Base-by-base conservation (phyloP, 2,329 filamentous ascomycete species). In the Cyphellophora attinorum region DNA sequence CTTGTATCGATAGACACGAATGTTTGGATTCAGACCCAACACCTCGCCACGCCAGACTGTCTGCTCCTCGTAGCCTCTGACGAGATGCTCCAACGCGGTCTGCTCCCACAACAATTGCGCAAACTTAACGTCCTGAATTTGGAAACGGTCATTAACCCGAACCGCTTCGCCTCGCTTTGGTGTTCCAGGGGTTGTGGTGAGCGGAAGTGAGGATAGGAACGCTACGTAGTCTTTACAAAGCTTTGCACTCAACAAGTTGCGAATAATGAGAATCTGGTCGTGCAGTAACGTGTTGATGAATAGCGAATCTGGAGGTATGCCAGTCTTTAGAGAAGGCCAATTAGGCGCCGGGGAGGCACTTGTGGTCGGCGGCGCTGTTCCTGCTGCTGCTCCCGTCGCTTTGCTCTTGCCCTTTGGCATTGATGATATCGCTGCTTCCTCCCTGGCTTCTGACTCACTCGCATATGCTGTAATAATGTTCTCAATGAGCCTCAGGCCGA, bases 61-160 rank as follows among this genome's bases (percentile, higher is more conserved):
- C 12, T 43, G 39, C 19, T 52, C 46, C n/a, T 51, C 51, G 15
- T 46, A 44, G 13, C 50, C 52, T 51, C 57, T 41, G 48, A 69
- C 48, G 2, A 80, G 64, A 29, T 81, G 74, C 48, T 71, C 77
- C 44, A 96, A 58, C 0, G 80, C 81, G 2, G 86, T 94, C 42
- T 74, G 69, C 29, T 70, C 68, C 86, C 88, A 96, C 11, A 95
- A 58, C 35, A 71, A 65, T 49, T 76, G 68, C 1, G 88, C 83
- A 56, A 95, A 93, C 0, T 45, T 57, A 17, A 73, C 59, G 60
- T 95, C 88, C 17, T 86, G 65, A 13, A 93, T 64, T 59, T 93
- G 85, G 49, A 81, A 93, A 8, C 89, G 76, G 55, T 95, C 89
- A 55, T 95, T 95, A 30, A 94, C 82, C 21, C 89, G 72, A 5